Conservation (phyloP, 1,284 basidiomycete genomes). For the Cronartium ribicola region DNA sequence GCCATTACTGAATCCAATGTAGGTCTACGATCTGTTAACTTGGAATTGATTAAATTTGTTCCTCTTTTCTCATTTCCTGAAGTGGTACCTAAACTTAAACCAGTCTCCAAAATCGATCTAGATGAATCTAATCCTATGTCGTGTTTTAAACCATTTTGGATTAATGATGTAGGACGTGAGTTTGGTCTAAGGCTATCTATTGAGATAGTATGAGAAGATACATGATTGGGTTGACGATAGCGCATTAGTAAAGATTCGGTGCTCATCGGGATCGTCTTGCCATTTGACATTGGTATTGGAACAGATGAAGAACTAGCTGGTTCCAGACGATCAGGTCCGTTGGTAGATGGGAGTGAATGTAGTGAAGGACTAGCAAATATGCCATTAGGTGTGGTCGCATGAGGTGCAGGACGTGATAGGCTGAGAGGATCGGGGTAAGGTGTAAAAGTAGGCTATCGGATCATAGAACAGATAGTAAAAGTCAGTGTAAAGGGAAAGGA, state of each 20-base stretch:
- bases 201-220: neutral
- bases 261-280: neutral
- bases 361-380: neutral
- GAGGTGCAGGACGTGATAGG: constrained; percentile 14
- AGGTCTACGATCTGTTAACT: constrained; percentile 23
- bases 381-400: neutral
- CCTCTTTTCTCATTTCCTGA: constrained; percentile 4
- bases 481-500: neutral
- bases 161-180: neutral
- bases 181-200: neutral
- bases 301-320: constrained; percentile 8
- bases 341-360: neutral
- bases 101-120: neutral
- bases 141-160: neutral
- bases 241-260: neutral
- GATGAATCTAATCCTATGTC: constrained; percentile 12
- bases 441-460: constrained; percentile 5
- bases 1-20: constrained; percentile 41
- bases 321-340: neutral
- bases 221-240: neutral
- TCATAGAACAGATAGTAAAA: constrained; percentile 2
- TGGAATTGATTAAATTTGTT: neutral
- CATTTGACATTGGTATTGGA: neutral
- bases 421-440: constrained; percentile 32
- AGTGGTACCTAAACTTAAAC: neutral